Conservation (phyloP, 805 yeast species). For the Schwanniomyces vanrijiae region DNA sequence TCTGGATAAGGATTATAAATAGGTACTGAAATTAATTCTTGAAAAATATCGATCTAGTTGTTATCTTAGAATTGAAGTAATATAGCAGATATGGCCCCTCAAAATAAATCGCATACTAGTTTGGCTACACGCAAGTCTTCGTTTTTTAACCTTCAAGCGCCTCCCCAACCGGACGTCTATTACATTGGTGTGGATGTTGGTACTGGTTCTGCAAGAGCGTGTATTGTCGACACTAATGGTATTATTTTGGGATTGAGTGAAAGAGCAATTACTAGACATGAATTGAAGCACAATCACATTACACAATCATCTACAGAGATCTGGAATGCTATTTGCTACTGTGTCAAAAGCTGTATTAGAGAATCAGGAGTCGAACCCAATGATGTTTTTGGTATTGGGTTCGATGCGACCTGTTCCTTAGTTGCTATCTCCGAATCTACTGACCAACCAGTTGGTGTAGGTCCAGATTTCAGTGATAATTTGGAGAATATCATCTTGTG, state of each 20-base stretch:
- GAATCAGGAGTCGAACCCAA: constrained; percentile 73
- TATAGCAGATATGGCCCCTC: constrained; percentile 5
- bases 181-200: constrained; percentile 93
- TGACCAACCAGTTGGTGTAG: constrained; percentile 80
- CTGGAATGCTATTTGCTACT: constrained; percentile 83
- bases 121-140: constrained; percentile 40
- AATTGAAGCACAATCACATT: constrained; percentile 68
- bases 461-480: constrained; percentile 77
- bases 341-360: constrained; percentile 71
- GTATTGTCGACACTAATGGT: constrained; percentile 81
- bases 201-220: constrained; percentile 97
- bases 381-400: constrained; percentile 82
- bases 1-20: constrained; percentile 1
- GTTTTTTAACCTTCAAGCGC: constrained; percentile 37
- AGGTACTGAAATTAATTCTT: background rate
- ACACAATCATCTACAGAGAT: constrained; percentile 90
- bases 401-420: constrained; percentile 96
- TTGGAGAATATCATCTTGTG: constrained; percentile 86
- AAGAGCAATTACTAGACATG: constrained; percentile 74
- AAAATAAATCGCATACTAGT: constrained; percentile 37
- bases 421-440: constrained; percentile 70
- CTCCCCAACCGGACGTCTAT: constrained; percentile 46
- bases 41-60: background rate
- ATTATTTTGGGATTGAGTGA: constrained; percentile 78
- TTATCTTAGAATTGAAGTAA: background rate